Evolutionary conservation across 148 eudicot species (phyloP), one percentile per base, ranked within the genome.

Genomic region (Polygonum maritimum): DNA sequence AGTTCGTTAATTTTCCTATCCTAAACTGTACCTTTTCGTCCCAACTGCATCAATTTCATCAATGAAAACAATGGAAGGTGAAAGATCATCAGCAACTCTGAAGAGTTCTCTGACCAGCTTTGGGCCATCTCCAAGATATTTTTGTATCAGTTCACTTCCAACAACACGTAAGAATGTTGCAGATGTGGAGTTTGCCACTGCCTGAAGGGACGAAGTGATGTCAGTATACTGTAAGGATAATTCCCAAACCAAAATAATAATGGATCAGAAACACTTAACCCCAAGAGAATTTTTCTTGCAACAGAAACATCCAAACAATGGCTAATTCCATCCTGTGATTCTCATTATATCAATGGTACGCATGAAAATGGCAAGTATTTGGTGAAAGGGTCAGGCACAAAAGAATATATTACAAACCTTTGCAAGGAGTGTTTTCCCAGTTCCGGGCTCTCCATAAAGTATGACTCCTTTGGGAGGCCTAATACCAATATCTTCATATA

Each of bases 401-500:
- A 26, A 15, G 55, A 15, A 14, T 14, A 49, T 49, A 49, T 49
- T 3, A 54, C 40, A 67, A 67, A 80, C 85, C 82, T 83, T 83
- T 41, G 88, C 88, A 16, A 85, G 81, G 75, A 85, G 72, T 49
- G 86, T 85, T 65, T 85, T 85, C 70, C 88, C 84, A 7, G 84
- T 85, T 7, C 88, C 88, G 55, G 88, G 86, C 69, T 79, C 84
- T 7, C 88, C 88, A 69, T 85, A 85, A 65, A 81, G 69, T 70
- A 85, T 80, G 33, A 85, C 84, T 0, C 86, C 88, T 36, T 81
- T 81, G 16, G 86, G 88, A 26, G 86, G 88, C 74, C 51, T 81
- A 39, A 85, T 83, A 18, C 87, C 87, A 74, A 85, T 82, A 67
- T 85, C 81, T 69, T 80, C 83, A 78, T 80, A 85, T 51, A 79